Evolutionary conservation across 306 rosid genomes (phyloP), one percentile per base, ranked within the genome.

Genomic region (Bauhinia variegata): DNA sequence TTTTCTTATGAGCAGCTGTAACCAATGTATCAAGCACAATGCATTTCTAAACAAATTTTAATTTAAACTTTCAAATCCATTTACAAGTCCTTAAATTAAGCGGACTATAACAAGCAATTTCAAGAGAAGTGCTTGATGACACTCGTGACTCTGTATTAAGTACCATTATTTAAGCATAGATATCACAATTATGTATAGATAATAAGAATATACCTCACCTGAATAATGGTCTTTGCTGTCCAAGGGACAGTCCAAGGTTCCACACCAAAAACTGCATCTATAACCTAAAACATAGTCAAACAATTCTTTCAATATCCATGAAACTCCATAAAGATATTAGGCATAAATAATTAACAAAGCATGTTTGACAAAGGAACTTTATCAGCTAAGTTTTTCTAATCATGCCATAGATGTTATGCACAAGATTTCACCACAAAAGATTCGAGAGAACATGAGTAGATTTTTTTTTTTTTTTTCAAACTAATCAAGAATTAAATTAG

Each of bases 231-330:
- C 75, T 72, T 78, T 47, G 75, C 84, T 15, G 80, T 80, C 86
- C 91, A 83, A 33, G 91, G 86, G 44, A 86, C 87, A 3, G 75
- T 70, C 87, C 91, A 83, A 38, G 88, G 82, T 39, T 80, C 59
- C 58, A 55, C 78, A 52, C 39, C 48, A 71, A 39, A 72, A 72
- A 80, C 31, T 15, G 60, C 36, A 66, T 64, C 61, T 60, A 43
- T 51, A 54, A 74, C 78, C 84, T 78, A 74, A 30, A 75, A 80
- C 60, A 50, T 70, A 15, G 57, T 60, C 51, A 74, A 53, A 64
- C 52, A 70, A 50, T 23, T 48, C 19, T 12, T 31, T 63, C 50
- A 68, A 8, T 43, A 67, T 39, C 67, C 58, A 46, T 0, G 6
- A 43, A 59, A 53, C 55, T 63, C 54, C 31, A 70, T 38, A 48